phyloP scores from a whole-genome alignment of 75 land plant species.

The Larix kaempferi region DNA sequence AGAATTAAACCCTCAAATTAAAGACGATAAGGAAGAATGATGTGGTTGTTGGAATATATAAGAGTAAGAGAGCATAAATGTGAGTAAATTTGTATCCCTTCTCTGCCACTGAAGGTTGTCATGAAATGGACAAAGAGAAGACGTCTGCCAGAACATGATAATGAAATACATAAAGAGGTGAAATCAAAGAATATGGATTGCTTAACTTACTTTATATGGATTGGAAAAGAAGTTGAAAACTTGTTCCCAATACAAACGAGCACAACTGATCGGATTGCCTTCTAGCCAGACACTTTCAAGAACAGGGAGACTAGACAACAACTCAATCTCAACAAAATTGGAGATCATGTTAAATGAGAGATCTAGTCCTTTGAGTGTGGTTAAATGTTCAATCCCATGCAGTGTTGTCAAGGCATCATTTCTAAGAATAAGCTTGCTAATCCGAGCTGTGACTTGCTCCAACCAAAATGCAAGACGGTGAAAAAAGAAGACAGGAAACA shows the following conservation, averaged over 20 bases:
- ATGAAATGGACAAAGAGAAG: neutral
- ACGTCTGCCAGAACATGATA: neutral
- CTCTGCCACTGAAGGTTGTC: neutral
- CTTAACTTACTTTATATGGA: conserved; percentile 60
- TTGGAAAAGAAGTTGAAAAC: conserved; percentile 72
- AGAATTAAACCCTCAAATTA: neutral
- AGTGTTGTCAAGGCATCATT: conserved; percentile 80
- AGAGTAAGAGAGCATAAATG: no score
- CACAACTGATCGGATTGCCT: conserved; percentile 88
- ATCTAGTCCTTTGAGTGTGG: conserved; percentile 80
- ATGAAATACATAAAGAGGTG: neutral
- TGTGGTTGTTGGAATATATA: no score
- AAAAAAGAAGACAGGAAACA: neutral
- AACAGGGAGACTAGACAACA: conserved; percentile 48
- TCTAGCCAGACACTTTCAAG: conserved; percentile 70
- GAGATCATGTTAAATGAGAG: conserved; percentile 91
- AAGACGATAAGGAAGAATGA: neutral
- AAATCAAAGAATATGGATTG: neutral
- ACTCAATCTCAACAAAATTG: conserved; percentile 78
- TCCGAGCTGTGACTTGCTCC: conserved; percentile 61
- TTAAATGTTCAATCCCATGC: conserved; percentile 77
- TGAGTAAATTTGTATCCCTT: no score
- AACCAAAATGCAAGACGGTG: neutral
- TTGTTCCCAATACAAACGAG: conserved; percentile 75
- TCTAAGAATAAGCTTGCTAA: conserved; percentile 82